A percentile compares a stretch with the other conserved stretches of the same genome.
Conservation (phyloP, 2,329 filamentous ascomycete genomes). For the Neonectria sp. region DNA sequence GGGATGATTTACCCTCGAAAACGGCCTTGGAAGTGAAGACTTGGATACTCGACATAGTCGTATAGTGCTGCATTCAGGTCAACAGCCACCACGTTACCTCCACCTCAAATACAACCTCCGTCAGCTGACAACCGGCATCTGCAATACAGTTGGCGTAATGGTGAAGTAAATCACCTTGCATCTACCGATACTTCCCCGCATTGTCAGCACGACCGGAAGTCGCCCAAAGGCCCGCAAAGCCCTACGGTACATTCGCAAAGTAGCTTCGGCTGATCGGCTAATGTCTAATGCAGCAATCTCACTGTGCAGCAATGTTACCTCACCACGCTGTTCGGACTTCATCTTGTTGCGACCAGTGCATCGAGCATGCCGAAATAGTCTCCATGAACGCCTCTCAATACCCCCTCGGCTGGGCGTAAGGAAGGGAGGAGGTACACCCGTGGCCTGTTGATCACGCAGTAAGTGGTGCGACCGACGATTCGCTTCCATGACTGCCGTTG, state of each 20-base stretch:
- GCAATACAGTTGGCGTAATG: not conserved
- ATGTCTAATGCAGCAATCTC: not conserved
- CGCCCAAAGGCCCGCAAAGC: not conserved
- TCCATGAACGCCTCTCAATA: not conserved
- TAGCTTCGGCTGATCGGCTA: not conserved
- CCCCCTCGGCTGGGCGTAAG: not conserved
- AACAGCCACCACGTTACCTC: not conserved
- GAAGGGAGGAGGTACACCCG: too few relatives aligned
- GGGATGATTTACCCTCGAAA: not conserved
- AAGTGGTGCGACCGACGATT: too few relatives aligned
- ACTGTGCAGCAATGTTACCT: not conserved
- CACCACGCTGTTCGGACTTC: not conserved
- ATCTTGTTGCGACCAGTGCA: not conserved
- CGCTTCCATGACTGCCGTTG: too few relatives aligned
- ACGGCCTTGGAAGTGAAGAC: not conserved
- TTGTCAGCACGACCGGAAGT: not conserved
- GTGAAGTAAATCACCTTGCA: not conserved
- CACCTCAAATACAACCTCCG: not conserved
- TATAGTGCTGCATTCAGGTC: not conserved
- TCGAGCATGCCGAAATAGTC: not conserved
- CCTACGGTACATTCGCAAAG: not conserved
- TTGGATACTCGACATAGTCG: not conserved
- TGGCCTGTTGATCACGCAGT: too few relatives aligned
- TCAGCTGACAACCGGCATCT: not conserved
- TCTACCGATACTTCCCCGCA: not conserved